Evolutionary conservation across 2,329 filamentous ascomycete species (phyloP).

Genomic region (Botrytis squamosa): DNA sequence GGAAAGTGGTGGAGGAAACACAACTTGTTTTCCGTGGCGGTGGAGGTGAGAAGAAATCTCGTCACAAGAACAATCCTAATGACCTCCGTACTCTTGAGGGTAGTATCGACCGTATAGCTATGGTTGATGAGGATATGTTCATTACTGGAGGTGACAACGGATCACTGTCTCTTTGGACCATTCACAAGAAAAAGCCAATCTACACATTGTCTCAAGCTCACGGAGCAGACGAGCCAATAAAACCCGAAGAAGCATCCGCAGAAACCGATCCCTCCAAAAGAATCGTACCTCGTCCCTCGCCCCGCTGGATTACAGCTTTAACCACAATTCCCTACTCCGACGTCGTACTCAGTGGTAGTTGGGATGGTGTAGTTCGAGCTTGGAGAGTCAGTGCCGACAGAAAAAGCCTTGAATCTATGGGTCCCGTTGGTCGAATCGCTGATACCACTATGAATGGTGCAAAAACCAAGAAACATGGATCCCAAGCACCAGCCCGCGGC

Average conservation of each 20-base stretch:
- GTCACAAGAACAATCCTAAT: constrained; percentile 35
- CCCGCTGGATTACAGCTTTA: constrained; percentile 88
- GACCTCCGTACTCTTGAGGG: constrained; percentile 60
- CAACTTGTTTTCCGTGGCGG: constrained; percentile 94
- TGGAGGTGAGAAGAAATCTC: constrained; percentile 56
- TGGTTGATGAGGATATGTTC: constrained; percentile 85
- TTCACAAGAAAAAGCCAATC: constrained; percentile 92
- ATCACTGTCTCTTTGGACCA: constrained; percentile 79
- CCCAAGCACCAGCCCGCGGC: constrained; percentile 48
- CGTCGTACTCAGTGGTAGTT: constrained; percentile 85
- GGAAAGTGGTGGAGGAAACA: constrained; percentile 95
- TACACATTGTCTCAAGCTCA: constrained; percentile 79
- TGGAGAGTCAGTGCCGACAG: constrained; percentile 88
- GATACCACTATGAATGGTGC: neutral
- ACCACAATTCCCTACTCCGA: constrained; percentile 86
- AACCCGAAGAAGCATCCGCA: constrained; percentile 69
- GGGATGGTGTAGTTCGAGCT: constrained; percentile 83
- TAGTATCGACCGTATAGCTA: constrained; percentile 87
- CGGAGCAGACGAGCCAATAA: constrained; percentile 72
- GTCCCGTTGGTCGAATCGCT: constrained; percentile 53
- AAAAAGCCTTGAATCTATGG: constrained; percentile 69
- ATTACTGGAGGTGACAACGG: constrained; percentile 94
- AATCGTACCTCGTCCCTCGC: constrained; percentile 63
- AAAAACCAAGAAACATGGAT: neutral
- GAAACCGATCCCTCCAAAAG: constrained; percentile 61